phyloP scores from a whole-genome alignment of 352 stramenopile species.

The Phytophthora citricola region DNA sequence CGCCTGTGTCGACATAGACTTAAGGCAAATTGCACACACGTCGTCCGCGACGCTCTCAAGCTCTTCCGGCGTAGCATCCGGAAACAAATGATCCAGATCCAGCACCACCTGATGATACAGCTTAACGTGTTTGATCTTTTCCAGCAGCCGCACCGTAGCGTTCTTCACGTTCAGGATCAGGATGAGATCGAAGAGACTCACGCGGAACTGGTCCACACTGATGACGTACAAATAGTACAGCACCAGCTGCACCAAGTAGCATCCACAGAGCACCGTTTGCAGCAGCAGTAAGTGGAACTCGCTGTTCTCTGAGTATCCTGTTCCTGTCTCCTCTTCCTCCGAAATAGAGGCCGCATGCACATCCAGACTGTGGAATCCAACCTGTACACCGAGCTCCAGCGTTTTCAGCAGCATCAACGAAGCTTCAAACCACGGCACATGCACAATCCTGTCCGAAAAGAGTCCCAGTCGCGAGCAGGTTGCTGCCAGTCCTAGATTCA shows the following conservation, averaged over 20 bases:
- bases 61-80: slow-evolving; percentile 60
- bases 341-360: slow-evolving; percentile 38
- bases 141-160: slow-evolving; percentile 65
- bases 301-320: slow-evolving; percentile 58
- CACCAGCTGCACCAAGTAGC: slow-evolving; percentile 74
- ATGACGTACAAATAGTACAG: slow-evolving; percentile 87
- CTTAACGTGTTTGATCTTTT: slow-evolving; percentile 74
- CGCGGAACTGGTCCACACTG: slow-evolving; percentile 79
- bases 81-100: slow-evolving; percentile 72
- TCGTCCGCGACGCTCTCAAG: slow-evolving; percentile 68
- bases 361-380: slow-evolving; percentile 72
- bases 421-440: slow-evolving; percentile 82
- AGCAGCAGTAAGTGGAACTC: slow-evolving; percentile 73
- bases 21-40: slow-evolving; percentile 85
- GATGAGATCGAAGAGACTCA: slow-evolving; percentile 82
- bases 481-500: slow-evolving; percentile 54
- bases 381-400: slow-evolving; percentile 70
- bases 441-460: slow-evolving; percentile 62
- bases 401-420: slow-evolving; percentile 71
- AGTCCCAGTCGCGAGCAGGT: slow-evolving; percentile 45
- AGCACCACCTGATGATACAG: slow-evolving; percentile 77
- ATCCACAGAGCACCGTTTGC: slow-evolving; percentile 65
- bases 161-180: slow-evolving; percentile 88
- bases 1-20: slow-evolving; percentile 67
- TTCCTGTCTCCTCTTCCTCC: slow-evolving; percentile 40